phyloP scores from a whole-genome alignment of 441 rosid species.

The Euphorbia celastroides region DNA sequence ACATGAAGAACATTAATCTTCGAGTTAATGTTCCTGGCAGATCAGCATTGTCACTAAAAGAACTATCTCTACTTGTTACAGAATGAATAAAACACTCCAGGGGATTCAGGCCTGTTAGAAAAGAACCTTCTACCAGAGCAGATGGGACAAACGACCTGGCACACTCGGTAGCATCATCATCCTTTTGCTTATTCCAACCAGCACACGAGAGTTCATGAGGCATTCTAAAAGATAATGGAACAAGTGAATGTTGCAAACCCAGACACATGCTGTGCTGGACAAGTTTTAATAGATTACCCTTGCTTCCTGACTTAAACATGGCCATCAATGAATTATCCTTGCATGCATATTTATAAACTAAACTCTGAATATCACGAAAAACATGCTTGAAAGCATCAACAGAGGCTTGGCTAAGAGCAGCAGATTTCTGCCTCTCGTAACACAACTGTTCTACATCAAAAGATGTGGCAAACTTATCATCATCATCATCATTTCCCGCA shows the following conservation, averaged over 20 bases:
- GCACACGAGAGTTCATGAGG: conserved; percentile 67
- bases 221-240: conserved; percentile 71
- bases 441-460: conserved; percentile 43
- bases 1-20: conserved; percentile 88
- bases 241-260: conserved; percentile 81
- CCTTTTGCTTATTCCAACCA: conserved; percentile 62
- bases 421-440: conserved; percentile 74
- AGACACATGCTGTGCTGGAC: conserved; percentile 93
- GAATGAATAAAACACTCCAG: conserved; percentile 85
- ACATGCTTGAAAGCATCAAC: conserved; percentile 78
- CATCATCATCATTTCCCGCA: conserved; percentile 41
- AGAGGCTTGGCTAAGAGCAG: conserved; percentile 63
- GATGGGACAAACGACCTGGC: conserved; percentile 65
- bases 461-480: conserved; percentile 25
- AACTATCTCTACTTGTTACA: conserved; percentile 73
- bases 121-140: conserved; percentile 71
- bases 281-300: conserved; percentile 75
- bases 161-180: conserved; percentile 28
- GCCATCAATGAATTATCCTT: conserved; percentile 63
- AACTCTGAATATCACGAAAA: conserved; percentile 69
- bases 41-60: conserved; percentile 95
- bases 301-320: conserved; percentile 93
- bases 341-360: conserved; percentile 57
- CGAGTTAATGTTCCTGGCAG: conserved; percentile 89
- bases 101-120: conserved; percentile 78